Base-by-base conservation (phyloP, 2,329 filamentous ascomycete genomes). In the Colletotrichum tamarilloi region DNA sequence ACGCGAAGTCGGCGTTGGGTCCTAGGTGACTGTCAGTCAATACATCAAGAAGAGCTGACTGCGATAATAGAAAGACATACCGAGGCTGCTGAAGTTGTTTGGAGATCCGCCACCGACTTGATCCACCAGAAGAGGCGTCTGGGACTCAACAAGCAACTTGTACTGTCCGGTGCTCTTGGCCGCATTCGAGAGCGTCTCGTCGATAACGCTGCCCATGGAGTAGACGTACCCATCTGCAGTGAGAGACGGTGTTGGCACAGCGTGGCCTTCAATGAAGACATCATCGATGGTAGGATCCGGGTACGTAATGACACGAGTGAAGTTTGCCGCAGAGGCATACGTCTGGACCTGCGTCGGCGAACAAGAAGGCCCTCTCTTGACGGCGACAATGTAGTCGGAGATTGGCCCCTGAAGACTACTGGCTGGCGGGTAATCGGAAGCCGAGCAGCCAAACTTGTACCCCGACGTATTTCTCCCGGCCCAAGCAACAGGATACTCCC, bases 1-100 rank as follows among this genome's bases (percentile, higher is more conserved):
- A 62, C 6, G 76, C 76, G 67, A 78, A 60, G 65, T 77, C 26
- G 75, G 75, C 68, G 46, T 60, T 67, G 22, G 63, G 68, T 2
- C 63, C 63, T 71, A 0, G 1, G 14, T 2, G 1, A 1, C 11
- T 52, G n/a, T 49, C 8, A 63, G 38, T 7, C 5, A 22, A 12
- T 19, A 52, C 28, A 28, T 22, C 42, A 49, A 49, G 14, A 30
- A 14, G 8, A 3, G 11, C 32, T 19, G 8, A 32, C 19, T 19
- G 16, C 9, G 6, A 16, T 5, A 5, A n/a, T 53, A 4, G 1
- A 4, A 2, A 3, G 35, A 28, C 74, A n/a, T 58, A 74, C 68
- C 72, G 28, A 72, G 55, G 26, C 67, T 72, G 53, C 72, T 74
- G 5, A 75, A 75, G 26, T 72, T 72, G 8, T 74, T 74, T 0